These are phyloP conservation scores for Solanum gracilifrons DNA, from an alignment of 257 asterid genomes.

Conservation along the genomic window DNA sequence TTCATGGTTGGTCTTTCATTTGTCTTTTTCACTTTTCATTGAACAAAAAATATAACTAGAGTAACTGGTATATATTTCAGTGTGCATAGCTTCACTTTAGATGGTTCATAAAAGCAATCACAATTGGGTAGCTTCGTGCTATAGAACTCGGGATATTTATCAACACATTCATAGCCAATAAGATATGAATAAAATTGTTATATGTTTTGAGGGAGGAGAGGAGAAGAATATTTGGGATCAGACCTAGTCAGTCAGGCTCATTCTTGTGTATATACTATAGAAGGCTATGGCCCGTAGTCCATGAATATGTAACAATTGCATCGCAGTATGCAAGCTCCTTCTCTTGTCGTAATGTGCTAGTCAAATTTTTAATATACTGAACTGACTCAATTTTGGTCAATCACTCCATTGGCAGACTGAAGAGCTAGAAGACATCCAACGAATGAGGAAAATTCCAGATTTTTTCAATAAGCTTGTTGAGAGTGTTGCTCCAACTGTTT, in stretches of 20 bases:
- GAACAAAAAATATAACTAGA: background rate
- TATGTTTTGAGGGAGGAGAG: background rate
- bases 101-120: background rate
- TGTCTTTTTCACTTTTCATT: background rate
- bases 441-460: conserved; percentile 71
- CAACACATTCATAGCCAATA: background rate
- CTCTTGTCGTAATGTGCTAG: background rate
- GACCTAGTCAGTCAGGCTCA: background rate
- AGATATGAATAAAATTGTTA: background rate
- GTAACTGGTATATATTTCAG: background rate
- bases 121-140: background rate
- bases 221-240: background rate
- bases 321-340: background rate
- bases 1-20: conserved; percentile 44
- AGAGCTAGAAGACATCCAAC: conserved; percentile 58
- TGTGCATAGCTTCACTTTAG: background rate
- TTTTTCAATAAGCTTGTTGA: conserved; percentile 92
- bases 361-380: background rate
- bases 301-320: background rate
- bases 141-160: background rate
- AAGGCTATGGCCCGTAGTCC: background rate
- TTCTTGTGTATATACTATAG: background rate
- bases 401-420: conserved; percentile 39
- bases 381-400: conserved; percentile 1
- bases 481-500: conserved; percentile 87